A percentile compares a stretch with the other conserved stretches of the same genome.
Evolutionary conservation across 2,329 filamentous ascomycete genomes (phyloP).

Genomic region (Penicillium polonicum): DNA sequence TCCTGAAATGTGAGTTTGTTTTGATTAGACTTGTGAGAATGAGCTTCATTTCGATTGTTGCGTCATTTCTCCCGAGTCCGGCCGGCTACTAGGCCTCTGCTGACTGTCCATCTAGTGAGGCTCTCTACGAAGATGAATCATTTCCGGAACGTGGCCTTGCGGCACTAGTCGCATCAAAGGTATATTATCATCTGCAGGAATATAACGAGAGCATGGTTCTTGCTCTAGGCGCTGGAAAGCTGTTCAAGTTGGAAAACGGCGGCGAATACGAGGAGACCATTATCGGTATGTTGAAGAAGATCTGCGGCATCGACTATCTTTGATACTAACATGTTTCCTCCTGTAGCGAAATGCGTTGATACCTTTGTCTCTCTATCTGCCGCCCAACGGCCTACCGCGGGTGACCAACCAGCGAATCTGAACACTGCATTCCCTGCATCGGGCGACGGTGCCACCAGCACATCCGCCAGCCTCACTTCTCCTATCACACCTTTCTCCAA

Average conservation of each 20-base stretch:
- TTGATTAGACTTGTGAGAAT: neutral
- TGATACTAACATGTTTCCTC: neutral
- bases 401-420: conserved; percentile 63
- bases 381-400: conserved; percentile 52
- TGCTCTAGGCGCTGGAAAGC: conserved; percentile 87
- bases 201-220: conserved; percentile 99
- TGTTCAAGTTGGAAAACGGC: conserved; percentile 87
- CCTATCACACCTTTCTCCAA: conserved; percentile 95
- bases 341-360: conserved; percentile 82
- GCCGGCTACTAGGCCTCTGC: conserved; percentile 15
- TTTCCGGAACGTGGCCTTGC: conserved; percentile 94
- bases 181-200: conserved; percentile 97
- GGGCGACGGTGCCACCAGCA: conserved; percentile 63
- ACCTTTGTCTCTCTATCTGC: conserved; percentile 86
- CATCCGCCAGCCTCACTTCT: conserved; percentile 69
- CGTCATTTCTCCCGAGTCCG: conserved; percentile 5
- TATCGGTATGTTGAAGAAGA: conserved; percentile 59
- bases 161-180: conserved; percentile 91
- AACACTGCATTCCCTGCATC: conserved; percentile 75
- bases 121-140: conserved; percentile 91
- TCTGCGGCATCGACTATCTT: neutral
- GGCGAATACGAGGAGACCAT: conserved; percentile 99
- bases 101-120: conserved; percentile 64
- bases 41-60: neutral
- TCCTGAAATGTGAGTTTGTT: conserved; percentile 76